phyloP scores from a whole-genome alignment of 768 basidiomycete genomes.

The Leucocoprinus sp. region DNA sequence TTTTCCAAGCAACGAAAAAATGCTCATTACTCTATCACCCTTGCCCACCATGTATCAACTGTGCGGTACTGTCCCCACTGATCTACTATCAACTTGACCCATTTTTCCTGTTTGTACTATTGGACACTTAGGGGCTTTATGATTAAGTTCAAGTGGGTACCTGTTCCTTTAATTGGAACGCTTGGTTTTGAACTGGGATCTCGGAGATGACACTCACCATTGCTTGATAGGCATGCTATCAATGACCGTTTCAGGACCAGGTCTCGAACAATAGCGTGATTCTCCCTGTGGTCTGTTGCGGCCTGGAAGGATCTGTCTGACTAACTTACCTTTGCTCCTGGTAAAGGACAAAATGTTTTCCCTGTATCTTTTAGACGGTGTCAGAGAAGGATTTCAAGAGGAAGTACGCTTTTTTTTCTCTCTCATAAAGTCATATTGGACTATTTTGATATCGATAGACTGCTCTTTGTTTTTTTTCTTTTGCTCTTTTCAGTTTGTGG shows the following conservation, averaged over 20 bases:
- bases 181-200: neutral
- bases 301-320: no score
- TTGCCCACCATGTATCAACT: neutral
- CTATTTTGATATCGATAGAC: no score
- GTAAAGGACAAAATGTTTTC: no score
- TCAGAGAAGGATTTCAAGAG: no score
- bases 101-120: neutral
- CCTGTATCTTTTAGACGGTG: no score
- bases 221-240: neutral
- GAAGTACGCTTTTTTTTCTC: no score
- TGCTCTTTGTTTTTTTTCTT: no score
- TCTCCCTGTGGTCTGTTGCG: neutral
- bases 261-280: neutral
- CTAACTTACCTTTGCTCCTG: no score
- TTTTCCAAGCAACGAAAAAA: neutral
- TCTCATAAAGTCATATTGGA: no score
- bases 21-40: neutral
- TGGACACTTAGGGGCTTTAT: constrained; percentile 6
- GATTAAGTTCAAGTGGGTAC: constrained; percentile 6
- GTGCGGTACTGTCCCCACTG: neutral
- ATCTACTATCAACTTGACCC: neutral
- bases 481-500: no score
- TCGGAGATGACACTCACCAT: neutral
- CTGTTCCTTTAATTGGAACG: neutral
- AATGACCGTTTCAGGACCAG: neutral